phyloP scores from a whole-genome alignment of 2,329 filamentous ascomycete genomes.

The Monilinia laxa region DNA sequence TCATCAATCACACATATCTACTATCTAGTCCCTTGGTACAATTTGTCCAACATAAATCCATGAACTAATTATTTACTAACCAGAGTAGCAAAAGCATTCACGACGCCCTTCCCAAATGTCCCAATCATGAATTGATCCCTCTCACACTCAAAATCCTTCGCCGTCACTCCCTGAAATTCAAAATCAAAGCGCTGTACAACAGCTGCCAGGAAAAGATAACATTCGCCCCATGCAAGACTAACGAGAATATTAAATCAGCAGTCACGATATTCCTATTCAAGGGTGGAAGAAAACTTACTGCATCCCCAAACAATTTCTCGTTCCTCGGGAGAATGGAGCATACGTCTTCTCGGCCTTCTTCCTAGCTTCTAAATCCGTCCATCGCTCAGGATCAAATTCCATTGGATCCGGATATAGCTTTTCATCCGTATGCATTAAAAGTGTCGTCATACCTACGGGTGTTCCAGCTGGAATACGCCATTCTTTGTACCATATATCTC shows the following conservation, averaged over 20 bases:
- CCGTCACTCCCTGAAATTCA: constrained; percentile 9
- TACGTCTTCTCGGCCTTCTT: constrained; percentile 42
- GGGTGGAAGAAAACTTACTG: background rate
- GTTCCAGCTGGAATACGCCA: constrained; percentile 39
- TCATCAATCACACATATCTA: too few relatives aligned
- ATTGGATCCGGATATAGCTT: constrained; percentile 43
- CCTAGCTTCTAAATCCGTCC: constrained; percentile 42
- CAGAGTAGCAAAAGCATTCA: constrained; percentile 8
- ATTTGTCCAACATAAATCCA: too few relatives aligned
- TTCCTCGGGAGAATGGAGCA: constrained; percentile 45
- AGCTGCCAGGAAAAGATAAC: constrained; percentile 22
- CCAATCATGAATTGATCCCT: constrained; percentile 26
- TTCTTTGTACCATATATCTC: constrained; percentile 24
- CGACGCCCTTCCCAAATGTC: constrained; percentile 12
- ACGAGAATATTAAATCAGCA: background rate
- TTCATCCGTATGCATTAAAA: constrained; percentile 45
- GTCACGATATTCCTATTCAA: too few relatives aligned
- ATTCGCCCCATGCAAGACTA: constrained; percentile 26
- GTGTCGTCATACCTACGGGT: constrained; percentile 44
- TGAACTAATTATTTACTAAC: too few relatives aligned
- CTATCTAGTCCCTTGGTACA: too few relatives aligned
- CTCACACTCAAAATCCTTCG: constrained; percentile 25
- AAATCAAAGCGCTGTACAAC: constrained; percentile 24
- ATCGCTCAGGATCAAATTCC: constrained; percentile 45
- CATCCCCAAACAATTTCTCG: constrained; percentile 45